Base-by-base conservation (phyloP, 768 basidiomycete species). In the Leucocoprinus sp. region DNA sequence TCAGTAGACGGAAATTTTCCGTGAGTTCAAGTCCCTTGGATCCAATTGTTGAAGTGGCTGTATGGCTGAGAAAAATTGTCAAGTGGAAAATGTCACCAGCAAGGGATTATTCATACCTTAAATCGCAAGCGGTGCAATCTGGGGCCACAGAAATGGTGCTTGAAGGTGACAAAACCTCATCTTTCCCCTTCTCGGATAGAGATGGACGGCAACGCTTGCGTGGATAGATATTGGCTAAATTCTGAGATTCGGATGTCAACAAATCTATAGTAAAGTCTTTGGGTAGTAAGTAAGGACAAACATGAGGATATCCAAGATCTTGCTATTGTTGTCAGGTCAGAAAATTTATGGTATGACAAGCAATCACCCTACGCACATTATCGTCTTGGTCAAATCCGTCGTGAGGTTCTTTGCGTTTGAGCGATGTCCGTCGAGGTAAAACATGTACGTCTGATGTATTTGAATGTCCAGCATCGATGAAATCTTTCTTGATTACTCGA, bases 151-250 rank as follows among this genome's bases (percentile, higher is more conserved):
- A n/a, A n/a, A n/a, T 18, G 9, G 9, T 19, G n/a, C 14, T 14
- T 18, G 17, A 11, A 2, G 15, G n/a, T 21, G 7, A 36, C 9
- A 26, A 34, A 26, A 35, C 14, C 14, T 12, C 33, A 42, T 40
- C 39, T 48, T 41, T 19, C 8, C 54, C 53, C 4, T 57, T 52
- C 5, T 59, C 58, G 2, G 60, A 50, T 9, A 64, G 56, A 9
- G 66, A 64, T 27, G 63, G 64, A 53, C 58, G 58, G 43, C 61
- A 58, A 27, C 65, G 58, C 43, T 69, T 69, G 42, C 60, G 58
- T 8, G 73, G 71, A 51, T 75, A 74, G 44, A 74, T 70, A 43
- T 70, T 61, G 2, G 63, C 59, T n/a, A 73, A 64, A 45, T 75
- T 74, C 73, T 75, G 49, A 7, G 19, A 15, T 15, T 8, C 17